These are phyloP conservation scores for Pueraria montana DNA, from an alignment of 306 rosid species.

Conservation along the genomic window DNA sequence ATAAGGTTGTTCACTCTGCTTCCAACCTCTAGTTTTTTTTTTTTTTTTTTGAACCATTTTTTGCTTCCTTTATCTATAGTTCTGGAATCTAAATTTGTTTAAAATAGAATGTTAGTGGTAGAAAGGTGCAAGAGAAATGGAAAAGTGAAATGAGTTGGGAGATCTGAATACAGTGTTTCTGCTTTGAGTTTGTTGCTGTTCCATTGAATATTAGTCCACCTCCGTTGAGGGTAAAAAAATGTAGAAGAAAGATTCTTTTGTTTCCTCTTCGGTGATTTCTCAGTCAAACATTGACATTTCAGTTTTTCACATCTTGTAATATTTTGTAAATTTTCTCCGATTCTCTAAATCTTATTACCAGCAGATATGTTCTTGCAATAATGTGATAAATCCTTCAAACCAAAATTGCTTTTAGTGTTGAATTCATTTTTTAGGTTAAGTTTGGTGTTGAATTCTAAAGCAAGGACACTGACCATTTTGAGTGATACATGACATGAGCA, in stretches of 20 bases:
- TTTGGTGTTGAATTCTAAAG: not conserved
- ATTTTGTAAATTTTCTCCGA: not conserved
- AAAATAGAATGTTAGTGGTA: slow-evolving; percentile 44
- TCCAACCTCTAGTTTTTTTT: slow-evolving; percentile 58
- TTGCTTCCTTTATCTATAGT: slow-evolving; percentile 22
- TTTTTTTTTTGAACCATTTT: slow-evolving; percentile 33
- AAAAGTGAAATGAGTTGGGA: slow-evolving; percentile 33
- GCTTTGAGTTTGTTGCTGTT: slow-evolving; percentile 40
- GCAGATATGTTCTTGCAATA: not conserved
- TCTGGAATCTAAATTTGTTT: slow-evolving; percentile 41
- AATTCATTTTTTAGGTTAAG: not conserved
- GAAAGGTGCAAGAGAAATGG: slow-evolving; percentile 45
- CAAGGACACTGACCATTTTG: slow-evolving; percentile 12
- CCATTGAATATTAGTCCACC: slow-evolving; percentile 28
- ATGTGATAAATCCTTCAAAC: not conserved
- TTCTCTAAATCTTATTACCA: not conserved
- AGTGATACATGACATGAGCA: slow-evolving; percentile 16
- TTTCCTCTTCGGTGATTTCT: not conserved
- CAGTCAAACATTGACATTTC: slow-evolving; percentile 17
- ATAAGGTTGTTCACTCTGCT: slow-evolving; percentile 84
- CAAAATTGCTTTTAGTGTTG: not conserved
- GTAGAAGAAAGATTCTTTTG: slow-evolving; percentile 34
- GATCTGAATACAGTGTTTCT: slow-evolving; percentile 49
- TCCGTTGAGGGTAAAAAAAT: not conserved
- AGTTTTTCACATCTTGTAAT: slow-evolving; percentile 26